Base-by-base conservation (phyloP, 176 grass and related monocot genomes). In the Miscanthus lutarioriparius region DNA sequence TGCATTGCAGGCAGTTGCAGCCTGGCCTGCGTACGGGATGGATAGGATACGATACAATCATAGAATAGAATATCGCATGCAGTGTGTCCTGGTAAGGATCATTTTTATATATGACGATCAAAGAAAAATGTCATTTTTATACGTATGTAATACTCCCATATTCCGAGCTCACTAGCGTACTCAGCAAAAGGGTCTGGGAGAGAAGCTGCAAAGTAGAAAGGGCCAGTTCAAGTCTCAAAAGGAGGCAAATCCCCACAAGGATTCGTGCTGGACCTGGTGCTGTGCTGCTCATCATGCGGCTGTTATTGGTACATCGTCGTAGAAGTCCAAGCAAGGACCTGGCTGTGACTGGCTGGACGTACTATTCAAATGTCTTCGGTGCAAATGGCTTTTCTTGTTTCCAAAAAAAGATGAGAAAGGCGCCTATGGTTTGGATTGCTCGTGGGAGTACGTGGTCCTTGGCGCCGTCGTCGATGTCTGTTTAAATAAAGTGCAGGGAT, bases 191-290 rank as follows among this genome's bases (percentile, higher is more conserved):
- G 48, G 35, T 49, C 72, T 82, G 33, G 64, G 41, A 63, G 58
- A 83, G 73, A 87, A 83, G 64, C 64, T 82, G 72, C 72, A 82
- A 87, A 64, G 72, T 2, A 12, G 28, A 64, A 83, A 83, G 56
- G 8, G 75, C 49, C 49, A 20, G 17, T 75, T 71, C 86, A 76
- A 67, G 38, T 69, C 35, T 78, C 54, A 3, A 76, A 63, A 84
- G 35, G 30, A 40, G 48, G 45, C 48, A 12, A 56, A 75, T 59
- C 61, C 69, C 41, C 81, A 63, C 71, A 41, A 79, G 79, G 74
- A 90, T 74, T 61, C 45, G 88, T 19, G 83, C 65, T 58, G 22
- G 51, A 22, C 25, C 8, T 59, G 8, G 0, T 61, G 8, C 1
- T 27, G 0, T 61, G 8, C 1, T 27, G 59, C 25, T 27, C 59